phyloP scores from a whole-genome alignment of 1,284 basidiomycete species.

The Coniferiporia weirii region DNA sequence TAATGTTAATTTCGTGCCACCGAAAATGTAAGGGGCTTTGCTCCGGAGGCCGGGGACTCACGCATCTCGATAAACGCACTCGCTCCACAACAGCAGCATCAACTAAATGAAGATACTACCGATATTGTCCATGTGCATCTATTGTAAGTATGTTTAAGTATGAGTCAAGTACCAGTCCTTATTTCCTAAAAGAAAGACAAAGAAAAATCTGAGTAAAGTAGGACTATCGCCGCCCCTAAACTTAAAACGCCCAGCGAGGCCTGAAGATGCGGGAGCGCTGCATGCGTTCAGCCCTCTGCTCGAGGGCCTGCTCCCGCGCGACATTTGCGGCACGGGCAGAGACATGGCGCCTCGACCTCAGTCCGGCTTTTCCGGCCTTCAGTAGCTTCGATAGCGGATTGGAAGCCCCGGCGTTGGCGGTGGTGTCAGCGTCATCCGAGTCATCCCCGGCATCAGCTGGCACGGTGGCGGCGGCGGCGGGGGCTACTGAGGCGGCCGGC shows the following conservation, averaged over 20 bases:
- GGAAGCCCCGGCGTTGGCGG: neutral
- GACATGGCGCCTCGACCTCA: neutral
- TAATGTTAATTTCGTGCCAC: too few species aligned
- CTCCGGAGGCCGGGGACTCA: too few species aligned
- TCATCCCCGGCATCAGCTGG: neutral
- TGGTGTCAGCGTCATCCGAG: neutral
- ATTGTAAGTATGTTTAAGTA: too few species aligned
- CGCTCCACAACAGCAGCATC: too few species aligned
- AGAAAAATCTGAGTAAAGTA: too few species aligned
- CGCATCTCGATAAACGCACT: too few species aligned
- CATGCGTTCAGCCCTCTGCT: constrained; percentile 2
- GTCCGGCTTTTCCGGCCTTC: neutral
- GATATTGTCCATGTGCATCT: too few species aligned
- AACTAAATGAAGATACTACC: too few species aligned
- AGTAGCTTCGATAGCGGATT: neutral
- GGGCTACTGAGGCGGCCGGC: neutral
- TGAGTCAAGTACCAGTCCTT: too few species aligned
- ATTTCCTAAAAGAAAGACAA: too few species aligned
- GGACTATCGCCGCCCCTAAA: too few species aligned
- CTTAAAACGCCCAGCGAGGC: neutral
- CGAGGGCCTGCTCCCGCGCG: neutral
- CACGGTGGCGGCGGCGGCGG: neutral
- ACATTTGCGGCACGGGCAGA: constrained; percentile 4
- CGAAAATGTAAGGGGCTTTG: too few species aligned
- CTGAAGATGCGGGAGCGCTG: constrained; percentile 11